Conservation (phyloP, 2,329 filamentous ascomycete species). For the Penicillium sp. region DNA sequence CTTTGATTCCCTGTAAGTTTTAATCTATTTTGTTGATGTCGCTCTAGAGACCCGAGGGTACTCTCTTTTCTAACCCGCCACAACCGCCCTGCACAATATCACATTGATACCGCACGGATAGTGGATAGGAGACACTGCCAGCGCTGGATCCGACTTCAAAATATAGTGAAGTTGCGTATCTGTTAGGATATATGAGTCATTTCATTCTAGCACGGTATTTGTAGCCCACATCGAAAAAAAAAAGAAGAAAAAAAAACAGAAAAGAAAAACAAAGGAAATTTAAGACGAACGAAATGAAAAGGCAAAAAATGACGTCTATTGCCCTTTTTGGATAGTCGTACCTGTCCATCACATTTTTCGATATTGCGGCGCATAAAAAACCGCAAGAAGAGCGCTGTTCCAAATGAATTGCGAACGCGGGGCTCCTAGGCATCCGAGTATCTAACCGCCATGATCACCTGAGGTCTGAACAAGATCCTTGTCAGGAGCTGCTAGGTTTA, state of each 20-base stretch:
- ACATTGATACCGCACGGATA: conserved; percentile 20
- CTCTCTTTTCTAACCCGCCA: conserved; percentile 22
- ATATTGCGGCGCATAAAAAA: neutral
- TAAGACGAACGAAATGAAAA: neutral
- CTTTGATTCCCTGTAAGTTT: neutral
- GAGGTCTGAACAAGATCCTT: conserved; percentile 5
- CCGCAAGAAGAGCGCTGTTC: neutral
- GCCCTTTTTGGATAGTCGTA: neutral
- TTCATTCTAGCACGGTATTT: neutral
- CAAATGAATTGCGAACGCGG: neutral
- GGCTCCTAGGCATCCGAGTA: neutral
- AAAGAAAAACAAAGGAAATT: neutral
- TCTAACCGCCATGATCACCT: neutral
- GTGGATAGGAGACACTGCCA: conserved; percentile 9
- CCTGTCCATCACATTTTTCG: neutral
- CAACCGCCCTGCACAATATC: conserved; percentile 19
- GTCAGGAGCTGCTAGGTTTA: neutral
- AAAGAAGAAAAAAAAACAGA: neutral
- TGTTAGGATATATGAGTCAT: neutral
- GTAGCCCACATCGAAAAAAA: neutral
- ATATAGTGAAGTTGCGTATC: neutral
- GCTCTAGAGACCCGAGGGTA: neutral
- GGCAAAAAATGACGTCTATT: neutral
- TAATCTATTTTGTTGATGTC: neutral
- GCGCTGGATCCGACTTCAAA: neutral